These are phyloP conservation scores for Pseudogymnoascus sp. DNA, from an alignment of 2,329 filamentous ascomycete species.

Conservation along the genomic window DNA sequence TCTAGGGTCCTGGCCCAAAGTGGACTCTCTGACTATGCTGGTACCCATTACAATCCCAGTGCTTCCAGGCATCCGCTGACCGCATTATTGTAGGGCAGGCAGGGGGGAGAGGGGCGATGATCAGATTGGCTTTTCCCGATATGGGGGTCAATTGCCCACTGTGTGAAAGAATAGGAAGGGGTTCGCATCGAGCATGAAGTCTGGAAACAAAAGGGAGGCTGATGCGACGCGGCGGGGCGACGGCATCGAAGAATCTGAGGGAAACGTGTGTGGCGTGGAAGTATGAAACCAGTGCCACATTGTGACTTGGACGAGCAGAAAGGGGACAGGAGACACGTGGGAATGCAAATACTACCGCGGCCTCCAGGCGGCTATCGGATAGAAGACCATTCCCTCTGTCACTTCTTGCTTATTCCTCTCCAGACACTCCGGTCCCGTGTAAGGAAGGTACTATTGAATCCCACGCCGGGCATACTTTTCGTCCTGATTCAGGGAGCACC, in stretches of 20 bases:
- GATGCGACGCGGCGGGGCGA: constrained; percentile 3
- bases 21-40: not conserved
- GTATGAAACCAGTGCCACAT: constrained; percentile 4
- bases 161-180: not conserved
- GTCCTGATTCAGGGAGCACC: not conserved
- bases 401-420: not conserved
- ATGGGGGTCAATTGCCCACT: not conserved
- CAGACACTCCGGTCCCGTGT: not conserved
- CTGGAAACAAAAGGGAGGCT: constrained; percentile 2
- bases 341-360: constrained; percentile 1
- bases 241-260: not conserved
- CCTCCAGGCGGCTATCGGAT: constrained; percentile 6
- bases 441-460: not conserved
- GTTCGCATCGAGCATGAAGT: constrained; percentile 2
- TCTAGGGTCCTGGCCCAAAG: constrained; percentile 4
- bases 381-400: not conserved
- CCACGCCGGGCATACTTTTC: not conserved
- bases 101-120: constrained; percentile 5
- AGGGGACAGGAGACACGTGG: not conserved
- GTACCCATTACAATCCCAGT: not conserved
- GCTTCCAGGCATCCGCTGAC: constrained; percentile 3
- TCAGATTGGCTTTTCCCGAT: constrained; percentile 8
- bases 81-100: constrained; percentile 5
- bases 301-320: not conserved
- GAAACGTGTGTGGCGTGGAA: not conserved